phyloP scores from a whole-genome alignment of 2,329 filamentous ascomycete species.

The Alternaria sp. region DNA sequence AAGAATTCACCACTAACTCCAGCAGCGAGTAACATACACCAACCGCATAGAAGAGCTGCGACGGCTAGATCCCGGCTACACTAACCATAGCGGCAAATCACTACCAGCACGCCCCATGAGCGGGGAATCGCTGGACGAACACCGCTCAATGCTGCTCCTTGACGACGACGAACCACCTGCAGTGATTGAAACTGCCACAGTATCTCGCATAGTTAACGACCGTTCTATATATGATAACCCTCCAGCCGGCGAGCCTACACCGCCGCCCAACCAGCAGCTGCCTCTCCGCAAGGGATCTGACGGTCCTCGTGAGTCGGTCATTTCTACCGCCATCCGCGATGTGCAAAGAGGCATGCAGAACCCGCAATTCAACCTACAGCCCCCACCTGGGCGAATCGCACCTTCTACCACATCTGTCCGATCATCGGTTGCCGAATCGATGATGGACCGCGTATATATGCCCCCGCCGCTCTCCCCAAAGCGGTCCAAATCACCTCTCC shows the following conservation, averaged over 20 bases:
- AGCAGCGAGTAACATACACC: conserved; percentile 84
- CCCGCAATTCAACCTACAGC: conserved; percentile 43
- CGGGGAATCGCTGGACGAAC: conserved; percentile 58
- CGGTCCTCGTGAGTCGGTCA: conserved; percentile 46
- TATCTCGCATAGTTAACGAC: conserved; percentile 60
- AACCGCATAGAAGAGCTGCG: conserved; percentile 87
- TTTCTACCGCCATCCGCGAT: conserved; percentile 51
- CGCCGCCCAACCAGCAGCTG: conserved; percentile 32
- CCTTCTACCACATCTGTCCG: conserved; percentile 18
- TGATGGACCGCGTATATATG: conserved; percentile 67
- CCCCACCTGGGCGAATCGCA: conserved; percentile 40
- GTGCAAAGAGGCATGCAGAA: conserved; percentile 45
- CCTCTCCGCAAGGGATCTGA: conserved; percentile 42
- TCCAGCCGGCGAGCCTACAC: conserved; percentile 23
- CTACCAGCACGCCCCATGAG: conserved; percentile 75
- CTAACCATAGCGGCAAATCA: conserved; percentile 68
- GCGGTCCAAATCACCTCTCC: conserved; percentile 58
- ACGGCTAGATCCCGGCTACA: conserved; percentile 67
- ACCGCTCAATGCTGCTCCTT: conserved; percentile 45
- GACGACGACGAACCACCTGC: conserved; percentile 48
- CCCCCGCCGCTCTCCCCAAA: conserved; percentile 74
- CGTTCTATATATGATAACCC: conserved; percentile 33
- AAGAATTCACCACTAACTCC: conserved; percentile 14
- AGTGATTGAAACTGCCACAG: conserved; percentile 61
- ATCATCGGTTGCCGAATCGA: conserved; percentile 50